phyloP scores from a whole-genome alignment of 1,139 yeast species.

The Kodamaea sp. region DNA sequence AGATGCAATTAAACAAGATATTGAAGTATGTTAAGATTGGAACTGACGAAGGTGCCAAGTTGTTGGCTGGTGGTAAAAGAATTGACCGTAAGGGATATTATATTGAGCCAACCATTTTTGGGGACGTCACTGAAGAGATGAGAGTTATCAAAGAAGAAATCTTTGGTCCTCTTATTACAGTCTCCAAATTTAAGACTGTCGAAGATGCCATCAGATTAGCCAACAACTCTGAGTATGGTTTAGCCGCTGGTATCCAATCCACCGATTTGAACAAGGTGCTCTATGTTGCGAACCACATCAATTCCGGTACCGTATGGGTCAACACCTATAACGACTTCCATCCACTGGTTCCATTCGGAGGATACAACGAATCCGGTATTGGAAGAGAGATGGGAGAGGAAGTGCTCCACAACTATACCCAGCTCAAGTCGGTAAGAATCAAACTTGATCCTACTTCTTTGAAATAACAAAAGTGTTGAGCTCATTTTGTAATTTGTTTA shows the following conservation, averaged over 20 bases:
- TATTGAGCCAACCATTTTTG: conserved; percentile 29
- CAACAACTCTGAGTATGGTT: conserved; percentile 20
- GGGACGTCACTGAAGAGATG: conserved; percentile 28
- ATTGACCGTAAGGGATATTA: conserved; percentile 26
- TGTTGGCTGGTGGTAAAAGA: conserved; percentile 26
- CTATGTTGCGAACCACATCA: conserved; percentile 24
- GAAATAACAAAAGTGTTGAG: background rate
- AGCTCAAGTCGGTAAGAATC: conserved; percentile 26
- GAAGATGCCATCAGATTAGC: conserved; percentile 29
- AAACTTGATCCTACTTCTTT: conserved; percentile 14
- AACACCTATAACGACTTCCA: conserved; percentile 31
- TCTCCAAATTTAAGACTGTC: conserved; percentile 27
- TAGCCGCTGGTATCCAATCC: conserved; percentile 13
- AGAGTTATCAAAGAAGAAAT: conserved; percentile 30
- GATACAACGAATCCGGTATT: conserved; percentile 31
- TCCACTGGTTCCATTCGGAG: conserved; percentile 32
- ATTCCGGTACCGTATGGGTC: conserved; percentile 30
- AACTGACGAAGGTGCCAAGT: conserved; percentile 22
- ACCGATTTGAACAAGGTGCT: conserved; percentile 46
- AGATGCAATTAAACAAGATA: conserved; percentile 20
- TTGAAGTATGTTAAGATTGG: conserved; percentile 17
- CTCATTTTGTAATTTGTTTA: too few species aligned
- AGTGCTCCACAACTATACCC: conserved; percentile 27
- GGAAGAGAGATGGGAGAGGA: conserved; percentile 33
- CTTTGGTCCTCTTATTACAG: conserved; percentile 31